Evolutionary conservation across 2,329 filamentous ascomycete species (phyloP), one percentile per base, ranked within the genome.

Genomic region (Annulohypoxylon truncatum): DNA sequence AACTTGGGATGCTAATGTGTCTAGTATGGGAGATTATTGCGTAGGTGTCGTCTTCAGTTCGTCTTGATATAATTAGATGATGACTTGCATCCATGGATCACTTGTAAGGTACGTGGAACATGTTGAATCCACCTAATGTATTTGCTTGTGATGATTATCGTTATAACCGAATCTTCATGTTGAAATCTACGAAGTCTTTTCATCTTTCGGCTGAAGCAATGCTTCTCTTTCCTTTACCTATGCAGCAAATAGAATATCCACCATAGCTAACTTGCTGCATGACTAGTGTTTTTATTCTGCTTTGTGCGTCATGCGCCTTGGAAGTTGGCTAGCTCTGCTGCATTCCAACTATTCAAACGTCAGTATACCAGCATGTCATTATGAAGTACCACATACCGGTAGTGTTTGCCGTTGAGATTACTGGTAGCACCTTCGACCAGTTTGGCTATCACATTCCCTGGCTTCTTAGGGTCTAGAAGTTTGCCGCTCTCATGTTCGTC

Each of bases 361-460:
- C 56, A 80, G 77, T 67, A 52, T 8, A n/a, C 6, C 28, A 38
- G 38, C 8, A 42, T 50, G 15, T 4, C 13, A 18, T n/a, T n/a
- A n/a, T n/a, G 9, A n/a, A 22, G 13, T n/a, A n/a, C 24, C 15
- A 82, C 85, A 67, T 83, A 92, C 87, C 79, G 89, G 72, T 96
- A 80, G 75, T 92, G 94, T 73, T 89, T 89, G 26, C 96, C 96
- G 74, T 86, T 94, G 70, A 97, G 79, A 15, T 89, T 86, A 58
- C 81, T 86, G 2, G 86, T 83, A 4, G 89, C 92, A 48, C 85
- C 82, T 13, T 92, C 77, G 0, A 89, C 90, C 67, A 98, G 82
- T 73, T 87, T 91, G 2, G 94, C 94, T 79, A 98, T 95, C 10
- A 97, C 93, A 78, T 90, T 82, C 0, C 93, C 95, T 0, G 95